Evolutionary conservation across 1,284 basidiomycete species (phyloP), one percentile per base, ranked within the genome.

Genomic region (Phellinidium pouzarii): DNA sequence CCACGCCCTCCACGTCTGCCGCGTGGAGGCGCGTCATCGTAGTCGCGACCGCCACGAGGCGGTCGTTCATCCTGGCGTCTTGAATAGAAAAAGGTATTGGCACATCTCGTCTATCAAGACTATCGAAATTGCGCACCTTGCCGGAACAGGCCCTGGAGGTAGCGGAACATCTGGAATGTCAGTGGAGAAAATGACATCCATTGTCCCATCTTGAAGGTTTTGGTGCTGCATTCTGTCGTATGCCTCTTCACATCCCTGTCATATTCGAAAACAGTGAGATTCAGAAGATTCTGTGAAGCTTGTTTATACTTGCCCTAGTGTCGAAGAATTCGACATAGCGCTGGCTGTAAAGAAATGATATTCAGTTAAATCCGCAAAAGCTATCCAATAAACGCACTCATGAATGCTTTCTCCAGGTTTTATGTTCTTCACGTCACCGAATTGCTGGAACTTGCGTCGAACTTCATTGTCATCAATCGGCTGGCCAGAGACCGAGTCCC

Each of bases 101-200:
- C 3, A n/a, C n/a, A 29, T 8, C 20, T 14, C 5, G 25, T 43
- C 20, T n/a, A 46, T 25, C 37, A 27, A 31, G 6, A 46, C 8
- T 7, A 17, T 12, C 31, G 53, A 55, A 48, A 60, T 71, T 65
- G 68, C 29, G 62, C 62, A 60, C 72, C 68, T 58, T 67, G 68
- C 56, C 56, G 71, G 62, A 53, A 71, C 62, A 55, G 70, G 60
- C 53, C 73, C 61, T 54, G 71, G 60, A 31, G 62, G 62, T 38
- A 65, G 56, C 44, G 66, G 61, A 7, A 61, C 58, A 48, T 70
- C 71, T 29, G 71, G 74, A 34, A 71, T 71, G 59, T 97, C 93
- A 86, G 92, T 96, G n/a, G 88, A 85, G 61, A 88, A 92, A 2
- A 81, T 75, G 47, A 98, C 81, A 44, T 93, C 87, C 78, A 97